These are phyloP conservation scores for Mycena latifolia DNA, from an alignment of 768 basidiomycete genomes.

Conservation along the genomic window DNA sequence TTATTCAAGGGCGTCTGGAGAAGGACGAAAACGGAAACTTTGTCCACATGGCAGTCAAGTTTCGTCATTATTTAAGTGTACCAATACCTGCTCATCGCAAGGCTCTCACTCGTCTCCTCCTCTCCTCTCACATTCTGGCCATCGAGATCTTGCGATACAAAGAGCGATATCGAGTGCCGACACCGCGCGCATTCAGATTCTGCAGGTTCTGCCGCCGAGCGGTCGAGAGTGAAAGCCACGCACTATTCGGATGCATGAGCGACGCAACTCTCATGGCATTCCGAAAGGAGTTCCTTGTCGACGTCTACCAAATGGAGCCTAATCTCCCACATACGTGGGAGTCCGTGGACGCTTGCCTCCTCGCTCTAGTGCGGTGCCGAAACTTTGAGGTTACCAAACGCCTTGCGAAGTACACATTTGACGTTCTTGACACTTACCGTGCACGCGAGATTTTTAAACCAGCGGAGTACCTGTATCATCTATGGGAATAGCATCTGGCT, in stretches of 20 bases:
- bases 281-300: no score
- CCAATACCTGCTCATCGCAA: constrained; percentile 3
- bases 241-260: no score
- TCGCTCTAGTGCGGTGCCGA: no score
- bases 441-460: no score
- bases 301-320: neutral
- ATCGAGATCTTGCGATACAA: neutral
- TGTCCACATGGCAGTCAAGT: neutral
- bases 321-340: neutral
- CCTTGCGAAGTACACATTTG: no score
- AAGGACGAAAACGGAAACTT: neutral
- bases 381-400: no score
- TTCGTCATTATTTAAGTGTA: neutral
- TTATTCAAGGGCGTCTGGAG: neutral
- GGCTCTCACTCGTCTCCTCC: no score
- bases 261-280: no score
- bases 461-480: no score
- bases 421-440: no score
- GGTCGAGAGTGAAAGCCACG: no score
- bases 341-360: neutral
- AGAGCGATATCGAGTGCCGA: neutral
- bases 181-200: neutral
- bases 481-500: no score
- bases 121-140: neutral
- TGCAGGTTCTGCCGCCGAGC: neutral